phyloP scores from a whole-genome alignment of 192 early-diverging fungal species.

The Chytriomyces confervae region DNA sequence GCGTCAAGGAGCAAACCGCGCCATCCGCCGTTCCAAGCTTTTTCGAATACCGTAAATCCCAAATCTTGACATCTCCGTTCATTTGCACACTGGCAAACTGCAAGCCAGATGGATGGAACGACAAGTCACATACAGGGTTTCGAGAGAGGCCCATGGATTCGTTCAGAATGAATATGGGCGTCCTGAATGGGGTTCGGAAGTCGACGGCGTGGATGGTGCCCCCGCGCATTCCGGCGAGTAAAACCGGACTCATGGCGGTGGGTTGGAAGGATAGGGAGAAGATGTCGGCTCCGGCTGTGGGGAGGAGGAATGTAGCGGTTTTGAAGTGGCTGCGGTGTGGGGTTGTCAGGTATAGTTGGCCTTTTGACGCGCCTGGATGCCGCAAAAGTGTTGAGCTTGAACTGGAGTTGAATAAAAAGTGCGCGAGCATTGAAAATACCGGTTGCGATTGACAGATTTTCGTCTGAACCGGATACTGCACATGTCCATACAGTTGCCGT shows the following conservation, averaged over 20 bases:
- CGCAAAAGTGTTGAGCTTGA: no score
- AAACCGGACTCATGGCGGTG: background rate
- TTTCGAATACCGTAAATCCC: conserved; percentile 11
- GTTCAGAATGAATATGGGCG: background rate
- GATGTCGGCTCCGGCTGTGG: background rate
- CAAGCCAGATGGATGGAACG: background rate
- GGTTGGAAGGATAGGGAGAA: no score
- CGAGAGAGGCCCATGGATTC: background rate
- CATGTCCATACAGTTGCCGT: conserved; percentile 21
- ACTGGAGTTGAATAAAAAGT: background rate
- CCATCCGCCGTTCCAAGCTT: background rate
- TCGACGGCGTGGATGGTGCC: conserved; percentile 2
- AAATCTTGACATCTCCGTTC: conserved; percentile 3
- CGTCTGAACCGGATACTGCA: background rate
- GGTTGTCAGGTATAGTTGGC: conserved; percentile 11
- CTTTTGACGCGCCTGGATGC: background rate
- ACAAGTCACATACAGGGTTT: conserved; percentile 8
- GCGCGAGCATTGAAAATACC: conserved; percentile 1
- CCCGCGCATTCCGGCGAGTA: conserved; percentile 7
- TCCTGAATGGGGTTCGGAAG: background rate
- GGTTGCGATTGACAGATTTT: background rate
- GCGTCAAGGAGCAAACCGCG: no score
- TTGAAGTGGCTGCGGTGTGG: background rate
- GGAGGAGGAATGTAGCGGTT: background rate
- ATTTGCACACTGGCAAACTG: conserved; percentile 1